Base-by-base conservation (phyloP, 495 filamentous ascomycete species). In the Aspergillus egyptiacus region DNA sequence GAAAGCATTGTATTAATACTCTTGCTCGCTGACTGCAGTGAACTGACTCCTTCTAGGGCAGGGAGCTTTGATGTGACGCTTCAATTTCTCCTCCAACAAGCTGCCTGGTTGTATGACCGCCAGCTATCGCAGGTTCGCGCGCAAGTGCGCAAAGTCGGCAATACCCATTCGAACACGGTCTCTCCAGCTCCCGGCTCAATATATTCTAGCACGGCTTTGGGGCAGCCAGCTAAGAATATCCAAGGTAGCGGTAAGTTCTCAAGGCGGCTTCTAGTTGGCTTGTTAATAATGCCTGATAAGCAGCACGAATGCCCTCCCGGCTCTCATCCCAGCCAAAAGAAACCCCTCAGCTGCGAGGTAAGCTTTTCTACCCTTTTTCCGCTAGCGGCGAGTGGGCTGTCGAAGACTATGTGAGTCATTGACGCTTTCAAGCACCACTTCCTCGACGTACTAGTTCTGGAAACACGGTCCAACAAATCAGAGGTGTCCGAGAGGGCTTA, bases 41-140 rank as follows among this genome's bases (percentile, higher is more conserved):
- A 31, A 23, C 33, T 35, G 14, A 30, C 64, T 51, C 46, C 56
- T 46, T 42, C 49, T 50, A 86, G 83, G 37, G 79, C 83, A 17
- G 65, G 73, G 20, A 68, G 72, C 31, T 85, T 86, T 63, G 69
- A 85, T 42, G 93, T 96, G 30, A 83, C 86, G 10, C 78, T 90
- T 20, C 77, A 89, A 19, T 98, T 97, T 62, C 72, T 98, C 6
- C 81, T 96, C 5, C 91, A 96, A 63, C 89, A 97, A 64, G 89
- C 88, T 51, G 88, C 88, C 68, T 96, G 90, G 84, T 82, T 96
- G 2, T 95, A 94, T 58, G 90, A 98, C 67, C 80, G 86, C 34
- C 89, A 97, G 65, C 74, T 94, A 6, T 84, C 85, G 0, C 86
- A 95, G 62, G 86, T 96, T 28, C 81, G 87, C 55, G 89, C 87